Base-by-base conservation (phyloP, 495 filamentous ascomycete species). In the Amphirosellinia nigrospora region DNA sequence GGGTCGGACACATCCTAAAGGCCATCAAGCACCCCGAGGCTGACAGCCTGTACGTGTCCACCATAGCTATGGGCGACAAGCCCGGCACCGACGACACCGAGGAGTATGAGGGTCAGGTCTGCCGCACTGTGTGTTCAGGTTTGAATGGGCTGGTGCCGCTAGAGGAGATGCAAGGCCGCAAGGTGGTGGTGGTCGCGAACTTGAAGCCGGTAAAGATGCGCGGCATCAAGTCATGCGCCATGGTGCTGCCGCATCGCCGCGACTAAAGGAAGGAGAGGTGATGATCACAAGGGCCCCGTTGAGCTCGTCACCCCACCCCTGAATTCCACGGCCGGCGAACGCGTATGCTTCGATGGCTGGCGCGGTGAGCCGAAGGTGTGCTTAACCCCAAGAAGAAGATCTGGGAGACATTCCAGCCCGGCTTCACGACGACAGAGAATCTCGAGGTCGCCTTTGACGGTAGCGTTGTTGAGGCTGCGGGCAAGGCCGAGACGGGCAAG, bases 301-400 rank as follows among this genome's bases (percentile, higher is more conserved):
- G 96, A 99, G 85, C 88, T 99, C 41, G 94, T 98, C 38, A 90
- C 82, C 64, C 96, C 96, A 2, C 96, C 96, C 2, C 84, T 82
- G n/a, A 93, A 88, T 58, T 87, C 92, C 26, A 83, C 86, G 69
- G 91, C 94, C 39, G 96, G 96, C 69, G 93, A 97, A 77, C 86
- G 93, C 60, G 91, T 98, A 26, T 92, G 81, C 84, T 98, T 99
- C 79, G 93, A 99, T 74, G 96, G 96, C 60, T 99, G 93, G 91
- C 85, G 89, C 73, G 94, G 93, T 43, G 91, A 97, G 86, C 96
- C 11, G 94, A 98, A 85, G 90, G 90, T 71, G 86, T 93, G 63
- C 87, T 99, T 72, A 98, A 98, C 85, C 96, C 96, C 50, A 99
- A 98, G 91, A 98, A 98, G 89, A 98, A 97, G 89, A 81, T 98